phyloP scores from a whole-genome alignment of 495 filamentous ascomycete species.

The Astrothelium subdiscretum region DNA sequence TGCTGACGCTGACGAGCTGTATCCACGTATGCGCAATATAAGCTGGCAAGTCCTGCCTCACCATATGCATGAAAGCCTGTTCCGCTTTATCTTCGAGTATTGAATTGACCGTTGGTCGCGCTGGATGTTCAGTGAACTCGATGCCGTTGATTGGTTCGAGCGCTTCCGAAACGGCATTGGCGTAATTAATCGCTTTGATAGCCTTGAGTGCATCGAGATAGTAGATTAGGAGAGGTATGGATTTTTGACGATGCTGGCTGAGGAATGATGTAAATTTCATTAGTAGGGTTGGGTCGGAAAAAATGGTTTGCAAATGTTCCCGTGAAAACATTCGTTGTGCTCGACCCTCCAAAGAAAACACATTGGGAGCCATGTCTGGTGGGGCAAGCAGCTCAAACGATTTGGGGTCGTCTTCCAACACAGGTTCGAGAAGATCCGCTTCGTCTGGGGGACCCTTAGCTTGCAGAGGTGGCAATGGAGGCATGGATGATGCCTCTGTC shows the following conservation, averaged over 20 bases:
- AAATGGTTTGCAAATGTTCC: constrained; percentile 47
- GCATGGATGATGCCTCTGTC: constrained; percentile 27
- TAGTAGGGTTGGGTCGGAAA: constrained; percentile 57
- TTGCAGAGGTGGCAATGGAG: constrained; percentile 28
- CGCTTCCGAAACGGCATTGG: constrained; percentile 48
- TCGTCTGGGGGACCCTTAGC: constrained; percentile 32
- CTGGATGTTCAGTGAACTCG: constrained; percentile 33
- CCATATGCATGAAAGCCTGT: constrained; percentile 47
- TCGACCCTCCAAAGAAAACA: constrained; percentile 45
- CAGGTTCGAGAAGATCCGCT: constrained; percentile 36
- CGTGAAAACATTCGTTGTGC: constrained; percentile 53
- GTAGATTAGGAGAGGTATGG: constrained; percentile 50
- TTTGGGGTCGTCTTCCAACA: constrained; percentile 39
- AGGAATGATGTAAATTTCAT: constrained; percentile 53
- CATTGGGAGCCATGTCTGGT: constrained; percentile 5
- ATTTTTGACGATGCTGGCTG: constrained; percentile 58
- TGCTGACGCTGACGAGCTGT: constrained; percentile 43
- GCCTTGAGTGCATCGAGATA: constrained; percentile 59
- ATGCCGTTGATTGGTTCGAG: constrained; percentile 37
- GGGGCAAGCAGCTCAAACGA: constrained; percentile 43
- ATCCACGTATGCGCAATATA: constrained; percentile 55
- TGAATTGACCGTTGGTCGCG: constrained; percentile 38
- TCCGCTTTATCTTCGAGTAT: constrained; percentile 47
- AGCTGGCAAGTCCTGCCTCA: constrained; percentile 55
- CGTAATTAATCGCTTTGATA: constrained; percentile 58